phyloP scores from a whole-genome alignment of 495 filamentous ascomycete genomes.

The Aspergillus nanangensis region DNA sequence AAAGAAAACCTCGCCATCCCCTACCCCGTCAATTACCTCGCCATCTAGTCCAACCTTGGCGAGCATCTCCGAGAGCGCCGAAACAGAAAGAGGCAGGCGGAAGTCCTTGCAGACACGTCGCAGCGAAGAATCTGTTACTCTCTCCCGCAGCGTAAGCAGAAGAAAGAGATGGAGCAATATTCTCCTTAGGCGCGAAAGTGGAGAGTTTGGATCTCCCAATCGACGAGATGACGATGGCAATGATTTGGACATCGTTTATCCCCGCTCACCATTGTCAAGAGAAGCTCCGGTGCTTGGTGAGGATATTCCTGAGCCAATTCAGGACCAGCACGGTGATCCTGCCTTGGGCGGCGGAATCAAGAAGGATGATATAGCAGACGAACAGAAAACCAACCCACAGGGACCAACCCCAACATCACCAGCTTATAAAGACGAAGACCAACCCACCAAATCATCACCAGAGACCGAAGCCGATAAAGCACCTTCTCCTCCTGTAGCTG shows the following conservation, averaged over 20 bases:
- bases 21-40: conserved; percentile 17
- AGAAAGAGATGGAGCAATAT: conserved; percentile 45
- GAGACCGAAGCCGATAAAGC: too few species aligned
- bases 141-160: conserved; percentile 37
- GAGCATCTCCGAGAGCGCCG: conserved; percentile 22
- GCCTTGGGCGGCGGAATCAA: too few species aligned
- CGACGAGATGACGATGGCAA: conserved; percentile 22
- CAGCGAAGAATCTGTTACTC: conserved; percentile 24
- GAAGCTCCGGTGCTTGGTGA: conserved; percentile 20
- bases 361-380: too few species aligned
- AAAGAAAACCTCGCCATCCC: conserved; percentile 28
- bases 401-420: too few species aligned
- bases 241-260: conserved; percentile 21
- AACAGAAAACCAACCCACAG: too few species aligned
- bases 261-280: conserved; percentile 35
- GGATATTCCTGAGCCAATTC: not conserved
- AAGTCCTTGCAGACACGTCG: conserved; percentile 25
- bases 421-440: too few species aligned
- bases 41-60: conserved; percentile 27
- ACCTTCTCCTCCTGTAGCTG: too few species aligned
- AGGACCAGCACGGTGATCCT: too few species aligned
- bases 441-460: too few species aligned
- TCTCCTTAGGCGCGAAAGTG: conserved; percentile 34
- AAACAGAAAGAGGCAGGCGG: conserved; percentile 31
- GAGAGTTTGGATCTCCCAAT: conserved; percentile 19